Evolutionary conservation across 441 rosid genomes (phyloP), one percentile per base, ranked within the genome.

Genomic region (Eutrema salsugineum): DNA sequence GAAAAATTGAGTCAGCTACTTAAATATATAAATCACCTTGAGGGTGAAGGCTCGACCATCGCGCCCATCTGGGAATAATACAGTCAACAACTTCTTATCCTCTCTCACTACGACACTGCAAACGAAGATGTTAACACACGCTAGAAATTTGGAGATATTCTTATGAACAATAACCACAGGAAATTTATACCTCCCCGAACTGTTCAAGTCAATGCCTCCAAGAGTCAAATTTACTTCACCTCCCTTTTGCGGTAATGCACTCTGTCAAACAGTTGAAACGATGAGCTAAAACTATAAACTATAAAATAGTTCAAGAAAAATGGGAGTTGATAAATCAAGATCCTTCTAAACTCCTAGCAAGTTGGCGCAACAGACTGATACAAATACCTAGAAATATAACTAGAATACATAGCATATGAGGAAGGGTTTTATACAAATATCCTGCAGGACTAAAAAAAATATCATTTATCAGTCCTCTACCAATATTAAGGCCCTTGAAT

Each of bases 1-100:
- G 15, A 65, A 71, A 38, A 62, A 49, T 38, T 27, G 74, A 57
- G 48, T 40, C 20, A 38, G 53, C 36, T 63, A 47, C 4, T 12
- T 28, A 50, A n/a, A 51, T 57, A 24, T 51, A 60, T 53, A 48
- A 77, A 71, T 71, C 81, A 92, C 99, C 99, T 94, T 94, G 69
- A 94, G 96, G 64, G 99, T 94, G 80, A 94, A 91, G 40, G 97
- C 99, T 82, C 99, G 90, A 48, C 99, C 97, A 84, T 91, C 99
- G 56, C 97, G 90, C 69, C 99, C 99, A 84, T 94, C 97, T 71
- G 99, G 97, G 79, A 94, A 91, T 71, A 94, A 79, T 56, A 94
- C 99, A 62, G 99, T 94, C 81, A 94, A 76, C 71, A 94, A 78
- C 78, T 91, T 94, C 74, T 94, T 94, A 78, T 94, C 97, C 75